phyloP scores from a whole-genome alignment of 108 stramenopile genomes.

The Cyclotella sp. region DNA sequence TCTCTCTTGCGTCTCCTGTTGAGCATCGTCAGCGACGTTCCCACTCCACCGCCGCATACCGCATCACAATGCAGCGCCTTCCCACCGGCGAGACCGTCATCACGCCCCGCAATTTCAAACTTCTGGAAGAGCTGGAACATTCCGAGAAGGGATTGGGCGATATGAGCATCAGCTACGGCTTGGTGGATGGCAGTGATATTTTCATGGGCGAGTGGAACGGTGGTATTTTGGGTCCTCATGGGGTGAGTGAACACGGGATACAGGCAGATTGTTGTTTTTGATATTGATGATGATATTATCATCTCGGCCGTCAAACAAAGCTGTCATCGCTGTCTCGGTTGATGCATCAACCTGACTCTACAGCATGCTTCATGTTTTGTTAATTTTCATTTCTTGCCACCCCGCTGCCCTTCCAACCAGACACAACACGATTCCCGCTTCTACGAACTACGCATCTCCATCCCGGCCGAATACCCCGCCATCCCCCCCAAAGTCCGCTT shows the following conservation, averaged over 20 bases:
- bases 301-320: not conserved
- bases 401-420: conserved; percentile 43
- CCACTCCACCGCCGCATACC: not conserved
- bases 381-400: not conserved
- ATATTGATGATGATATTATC: not conserved
- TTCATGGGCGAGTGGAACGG: conserved; percentile 97
- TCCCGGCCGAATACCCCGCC: conserved; percentile 93
- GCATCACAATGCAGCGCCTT: conserved; percentile 69
- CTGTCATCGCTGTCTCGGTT: not conserved
- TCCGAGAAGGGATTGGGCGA: conserved; percentile 93
- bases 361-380: too few species aligned
- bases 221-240: conserved; percentile 94
- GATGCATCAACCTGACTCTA: not conserved
- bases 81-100: conserved; percentile 89
- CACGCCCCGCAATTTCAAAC: conserved; percentile 98
- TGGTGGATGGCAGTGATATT: conserved; percentile 94
- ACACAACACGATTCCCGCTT: conserved; percentile 94
- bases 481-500: conserved; percentile 90
- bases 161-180: conserved; percentile 93
- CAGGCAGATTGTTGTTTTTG: not conserved
- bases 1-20: too few species aligned
- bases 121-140: conserved; percentile 97
- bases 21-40: too few species aligned
- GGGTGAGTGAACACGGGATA: conserved; percentile 68
- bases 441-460: conserved; percentile 91